A percentile compares a stretch with the other conserved stretches of the same genome.
phyloP scores from a whole-genome alignment of 1,284 basidiomycete genomes.

The Heterobasidion parviporum region DNA sequence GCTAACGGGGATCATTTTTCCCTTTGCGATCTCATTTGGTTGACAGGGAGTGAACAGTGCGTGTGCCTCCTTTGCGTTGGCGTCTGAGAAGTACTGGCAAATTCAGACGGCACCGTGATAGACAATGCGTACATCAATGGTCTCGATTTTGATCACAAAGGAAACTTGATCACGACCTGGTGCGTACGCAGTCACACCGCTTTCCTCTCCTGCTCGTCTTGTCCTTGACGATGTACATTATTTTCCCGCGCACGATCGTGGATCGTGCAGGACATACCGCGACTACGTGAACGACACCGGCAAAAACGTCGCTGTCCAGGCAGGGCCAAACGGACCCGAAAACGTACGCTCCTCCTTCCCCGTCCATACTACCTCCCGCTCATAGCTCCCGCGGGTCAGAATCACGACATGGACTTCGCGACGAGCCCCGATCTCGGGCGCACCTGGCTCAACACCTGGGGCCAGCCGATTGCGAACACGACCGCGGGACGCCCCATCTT shows the following conservation, averaged over 20 bases:
- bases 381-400: conserved; percentile 17
- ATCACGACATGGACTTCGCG: conserved; percentile 34
- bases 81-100: neutral
- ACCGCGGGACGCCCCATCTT: conserved; percentile 22
- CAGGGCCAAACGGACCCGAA: conserved; percentile 38
- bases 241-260: neutral
- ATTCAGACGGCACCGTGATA: conserved; percentile 7
- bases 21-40: neutral
- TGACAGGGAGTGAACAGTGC: conserved; percentile 28
- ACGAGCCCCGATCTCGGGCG: conserved; percentile 25
- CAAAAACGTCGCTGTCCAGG: conserved; percentile 30
- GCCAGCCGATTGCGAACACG: conserved; percentile 23
- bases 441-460: conserved; percentile 32
- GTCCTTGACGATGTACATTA: neutral
- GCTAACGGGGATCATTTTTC: no score
- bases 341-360: conserved; percentile 22
- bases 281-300: conserved; percentile 35
- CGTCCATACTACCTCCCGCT: no score
- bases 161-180: conserved; percentile 30
- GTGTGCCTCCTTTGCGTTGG: neutral
- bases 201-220: neutral
- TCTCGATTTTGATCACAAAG: conserved; percentile 28
- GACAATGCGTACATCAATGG: conserved; percentile 40
- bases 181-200: conserved; percentile 8
- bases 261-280: conserved; percentile 30